Evolutionary conservation across 176 grass and related monocot species (phyloP).

Genomic region (Eragrostis curvula): DNA sequence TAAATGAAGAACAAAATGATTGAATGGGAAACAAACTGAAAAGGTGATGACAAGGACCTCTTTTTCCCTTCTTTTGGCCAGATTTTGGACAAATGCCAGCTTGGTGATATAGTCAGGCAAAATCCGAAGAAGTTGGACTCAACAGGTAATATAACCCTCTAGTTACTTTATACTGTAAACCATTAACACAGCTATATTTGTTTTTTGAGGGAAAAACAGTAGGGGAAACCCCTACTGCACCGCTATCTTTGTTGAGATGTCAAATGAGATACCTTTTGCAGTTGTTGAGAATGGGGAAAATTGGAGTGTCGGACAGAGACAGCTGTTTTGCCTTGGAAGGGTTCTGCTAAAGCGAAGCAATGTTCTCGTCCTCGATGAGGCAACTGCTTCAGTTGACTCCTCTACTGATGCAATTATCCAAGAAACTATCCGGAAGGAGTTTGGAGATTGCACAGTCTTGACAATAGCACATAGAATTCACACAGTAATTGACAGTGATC

Average conservation of each 20-base stretch:
- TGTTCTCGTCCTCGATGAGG: slow-evolving; percentile 83
- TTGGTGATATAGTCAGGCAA: slow-evolving; percentile 79
- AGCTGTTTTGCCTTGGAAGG: slow-evolving; percentile 93
- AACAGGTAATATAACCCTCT: slow-evolving; percentile 55
- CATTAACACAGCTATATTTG: neutral
- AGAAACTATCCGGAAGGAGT: slow-evolving; percentile 69
- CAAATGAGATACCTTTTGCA: slow-evolving; percentile 39
- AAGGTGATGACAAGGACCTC: neutral
- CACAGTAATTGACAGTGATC: slow-evolving; percentile 88
- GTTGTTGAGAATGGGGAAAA: slow-evolving; percentile 97
- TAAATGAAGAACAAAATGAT: slow-evolving; percentile 4
- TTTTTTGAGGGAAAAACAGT: no score
- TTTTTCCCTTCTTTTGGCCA: slow-evolving; percentile 37
- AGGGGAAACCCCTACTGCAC: no score
- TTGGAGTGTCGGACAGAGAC: slow-evolving; percentile 90
- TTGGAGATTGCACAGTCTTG: slow-evolving; percentile 70
- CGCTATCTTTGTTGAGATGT: no score
- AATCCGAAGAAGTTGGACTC: slow-evolving; percentile 81
- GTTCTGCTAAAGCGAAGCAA: slow-evolving; percentile 80
- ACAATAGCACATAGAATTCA: slow-evolving; percentile 96
- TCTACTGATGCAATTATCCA: slow-evolving; percentile 82
- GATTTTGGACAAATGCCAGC: slow-evolving; percentile 88
- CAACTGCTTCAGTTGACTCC: slow-evolving; percentile 94
- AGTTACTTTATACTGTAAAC: neutral
- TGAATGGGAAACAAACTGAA: neutral